phyloP scores from a whole-genome alignment of 495 filamentous ascomycete species.

The Jackrogersella minutella region DNA sequence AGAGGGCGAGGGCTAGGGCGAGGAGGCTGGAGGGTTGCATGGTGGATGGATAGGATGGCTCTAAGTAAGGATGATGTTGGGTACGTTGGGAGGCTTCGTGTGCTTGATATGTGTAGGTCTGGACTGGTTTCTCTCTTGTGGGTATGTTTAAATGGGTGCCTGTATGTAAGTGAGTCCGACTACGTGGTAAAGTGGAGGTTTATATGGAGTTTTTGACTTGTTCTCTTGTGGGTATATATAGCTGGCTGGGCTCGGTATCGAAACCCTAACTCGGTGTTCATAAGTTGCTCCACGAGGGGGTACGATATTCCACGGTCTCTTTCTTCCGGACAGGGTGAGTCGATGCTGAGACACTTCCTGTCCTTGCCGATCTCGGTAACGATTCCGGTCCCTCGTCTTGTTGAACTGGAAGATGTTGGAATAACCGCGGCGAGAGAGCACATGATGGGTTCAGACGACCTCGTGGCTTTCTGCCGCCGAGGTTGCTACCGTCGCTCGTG shows the following conservation, averaged over 20 bases:
- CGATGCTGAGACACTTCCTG: not conserved
- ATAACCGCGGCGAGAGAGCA: not conserved
- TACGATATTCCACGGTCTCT: not conserved
- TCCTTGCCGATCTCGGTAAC: not conserved
- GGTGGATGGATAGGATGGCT: not conserved
- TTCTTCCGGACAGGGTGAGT: not conserved
- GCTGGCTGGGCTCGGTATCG: not conserved
- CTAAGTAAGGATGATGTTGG: not conserved
- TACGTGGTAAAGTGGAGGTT: not conserved
- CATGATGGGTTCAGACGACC: not conserved
- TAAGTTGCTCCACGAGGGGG: not conserved
- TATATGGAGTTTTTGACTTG: not conserved
- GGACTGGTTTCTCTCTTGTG: not conserved
- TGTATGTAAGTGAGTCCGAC: too few species aligned
- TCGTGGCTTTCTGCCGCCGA: not conserved
- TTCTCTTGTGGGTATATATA: not conserved
- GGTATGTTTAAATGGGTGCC: too few species aligned
- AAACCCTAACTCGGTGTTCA: not conserved
- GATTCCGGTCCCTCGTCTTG: conserved; percentile 1
- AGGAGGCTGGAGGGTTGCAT: conserved; percentile 30
- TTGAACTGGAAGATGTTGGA: not conserved
- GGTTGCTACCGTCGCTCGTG: not conserved
- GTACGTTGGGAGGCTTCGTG: not conserved
- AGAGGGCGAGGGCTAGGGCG: conserved; percentile 32
- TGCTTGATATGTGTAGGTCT: not conserved